Percentiles rank a stretch among this genome's conserved stretches.
These are phyloP conservation scores for Ruellia speciosa DNA, from an alignment of 305 asterid species.

Conservation along the genomic window DNA sequence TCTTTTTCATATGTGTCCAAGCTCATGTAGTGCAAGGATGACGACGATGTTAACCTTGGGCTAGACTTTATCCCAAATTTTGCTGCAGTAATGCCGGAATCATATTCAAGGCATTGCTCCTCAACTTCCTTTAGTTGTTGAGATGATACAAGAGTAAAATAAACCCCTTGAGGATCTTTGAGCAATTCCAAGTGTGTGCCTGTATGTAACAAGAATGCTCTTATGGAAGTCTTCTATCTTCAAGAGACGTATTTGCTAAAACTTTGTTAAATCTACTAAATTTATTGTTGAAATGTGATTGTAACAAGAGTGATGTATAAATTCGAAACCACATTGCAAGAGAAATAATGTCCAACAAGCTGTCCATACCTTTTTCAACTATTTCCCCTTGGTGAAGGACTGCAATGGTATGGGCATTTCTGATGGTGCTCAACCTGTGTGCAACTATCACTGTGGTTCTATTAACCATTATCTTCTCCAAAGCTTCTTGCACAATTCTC, in stretches of 20 bases:
- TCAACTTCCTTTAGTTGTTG: slow-evolving; percentile 40
- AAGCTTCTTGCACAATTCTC: slow-evolving; percentile 51
- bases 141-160: slow-evolving; percentile 47
- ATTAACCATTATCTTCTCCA: slow-evolving; percentile 43
- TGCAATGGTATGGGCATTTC: slow-evolving; percentile 57
- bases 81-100: slow-evolving; percentile 35
- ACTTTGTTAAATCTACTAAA: too few relatives aligned
- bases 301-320: too few relatives aligned
- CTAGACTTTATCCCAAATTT: too few relatives aligned
- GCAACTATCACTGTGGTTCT: slow-evolving; percentile 59
- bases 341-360: too few relatives aligned
- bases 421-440: slow-evolving; percentile 53
- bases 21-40: slow-evolving; percentile 55
- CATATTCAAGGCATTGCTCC: slow-evolving; percentile 25
- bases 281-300: too few relatives aligned
- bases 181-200: slow-evolving; percentile 54
- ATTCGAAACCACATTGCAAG: too few relatives aligned
- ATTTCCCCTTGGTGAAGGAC: slow-evolving; percentile 60
- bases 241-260: too few relatives aligned
- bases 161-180: slow-evolving; percentile 49
- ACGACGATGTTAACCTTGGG: too few relatives aligned
- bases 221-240: too few relatives aligned
- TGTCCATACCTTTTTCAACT: slow-evolving; percentile 72
- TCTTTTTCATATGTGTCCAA: slow-evolving; percentile 55
- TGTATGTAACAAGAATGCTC: too few relatives aligned